A percentile compares a stretch with the other conserved stretches of the same genome.
Conservation (phyloP, 139 green algal genomes). For the Nannochloris sp. region DNA sequence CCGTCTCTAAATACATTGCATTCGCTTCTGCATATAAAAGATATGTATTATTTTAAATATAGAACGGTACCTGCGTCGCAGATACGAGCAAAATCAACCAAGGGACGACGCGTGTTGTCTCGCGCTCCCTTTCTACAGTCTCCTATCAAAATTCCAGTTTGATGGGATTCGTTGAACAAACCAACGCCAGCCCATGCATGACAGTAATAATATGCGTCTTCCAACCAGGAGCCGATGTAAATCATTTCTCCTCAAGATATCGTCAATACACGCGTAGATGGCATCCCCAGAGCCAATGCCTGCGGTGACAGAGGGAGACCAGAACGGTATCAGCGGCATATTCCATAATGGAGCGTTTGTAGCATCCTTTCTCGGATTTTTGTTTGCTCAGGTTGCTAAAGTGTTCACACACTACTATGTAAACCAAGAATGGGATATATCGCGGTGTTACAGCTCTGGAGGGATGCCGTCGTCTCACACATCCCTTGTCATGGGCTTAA, state of each 20-base stretch:
- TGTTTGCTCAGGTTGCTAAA: conserved; percentile 58
- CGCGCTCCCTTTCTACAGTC: no score
- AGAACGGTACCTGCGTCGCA: no score
- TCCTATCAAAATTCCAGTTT: no score
- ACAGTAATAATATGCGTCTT: no score
- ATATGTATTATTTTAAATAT: no score
- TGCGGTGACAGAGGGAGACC: background rate
- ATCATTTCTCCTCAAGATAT: no score
- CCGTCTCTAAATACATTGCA: conserved; percentile 66
- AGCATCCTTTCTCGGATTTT: conserved; percentile 57
- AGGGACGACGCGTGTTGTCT: no score
- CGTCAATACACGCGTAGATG: no score
- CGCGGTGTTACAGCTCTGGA: conserved; percentile 32
- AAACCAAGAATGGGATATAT: conserved; percentile 40
- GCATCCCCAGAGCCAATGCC: background rate
- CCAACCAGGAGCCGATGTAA: no score
- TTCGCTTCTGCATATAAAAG: background rate
- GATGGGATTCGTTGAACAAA: no score
- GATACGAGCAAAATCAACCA: no score
- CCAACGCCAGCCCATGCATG: no score
- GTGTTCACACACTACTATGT: conserved; percentile 55
- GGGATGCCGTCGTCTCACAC: conserved; percentile 75
- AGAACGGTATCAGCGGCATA: conserved; percentile 21
- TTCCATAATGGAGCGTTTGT: conserved; percentile 47
- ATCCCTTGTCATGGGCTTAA: conserved; percentile 53